phyloP scores from a whole-genome alignment of 2,329 filamentous ascomycete species.

The Fusarium newnesense region DNA sequence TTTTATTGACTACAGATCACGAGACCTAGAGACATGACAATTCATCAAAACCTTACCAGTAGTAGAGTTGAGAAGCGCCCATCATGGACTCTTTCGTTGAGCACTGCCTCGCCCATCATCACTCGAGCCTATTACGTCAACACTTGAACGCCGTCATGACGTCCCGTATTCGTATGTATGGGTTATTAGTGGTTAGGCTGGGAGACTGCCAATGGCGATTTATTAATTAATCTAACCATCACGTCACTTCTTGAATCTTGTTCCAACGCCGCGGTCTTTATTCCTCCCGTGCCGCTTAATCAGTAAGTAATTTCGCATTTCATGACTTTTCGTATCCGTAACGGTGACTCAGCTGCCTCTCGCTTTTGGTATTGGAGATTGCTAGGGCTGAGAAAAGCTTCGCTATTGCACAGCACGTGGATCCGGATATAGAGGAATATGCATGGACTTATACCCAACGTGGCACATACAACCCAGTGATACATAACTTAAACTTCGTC shows the following conservation, averaged over 20 bases:
- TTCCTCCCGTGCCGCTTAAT: conserved; percentile 3
- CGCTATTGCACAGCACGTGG: neutral
- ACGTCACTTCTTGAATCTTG: conserved; percentile 13
- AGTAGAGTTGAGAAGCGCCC: conserved; percentile 18
- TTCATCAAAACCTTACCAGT: neutral
- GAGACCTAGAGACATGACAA: conserved; percentile 3
- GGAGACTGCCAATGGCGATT: neutral
- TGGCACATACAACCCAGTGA: neutral
- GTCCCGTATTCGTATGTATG: conserved; percentile 12
- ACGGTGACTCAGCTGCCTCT: neutral
- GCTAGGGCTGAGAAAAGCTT: conserved; percentile 1
- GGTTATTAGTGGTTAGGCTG: neutral
- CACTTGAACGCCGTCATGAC: conserved; percentile 19
- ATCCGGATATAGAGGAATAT: neutral
- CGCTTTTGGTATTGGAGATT: neutral
- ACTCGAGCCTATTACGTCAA: conserved; percentile 32
- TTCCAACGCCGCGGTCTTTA: neutral
- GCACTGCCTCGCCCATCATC: conserved; percentile 23
- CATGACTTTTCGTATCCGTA: conserved; percentile 12
- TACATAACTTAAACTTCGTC: neutral
- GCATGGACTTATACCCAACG: neutral
- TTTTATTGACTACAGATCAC: conserved; percentile 20
- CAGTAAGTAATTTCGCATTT: neutral
- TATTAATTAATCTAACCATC: conserved; percentile 23
- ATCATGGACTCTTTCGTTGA: conserved; percentile 20